Percentiles rank a stretch among this genome's conserved stretches.
Conservation (phyloP, 2,329 filamentous ascomycete species). For the Hypoxylon sp. region DNA sequence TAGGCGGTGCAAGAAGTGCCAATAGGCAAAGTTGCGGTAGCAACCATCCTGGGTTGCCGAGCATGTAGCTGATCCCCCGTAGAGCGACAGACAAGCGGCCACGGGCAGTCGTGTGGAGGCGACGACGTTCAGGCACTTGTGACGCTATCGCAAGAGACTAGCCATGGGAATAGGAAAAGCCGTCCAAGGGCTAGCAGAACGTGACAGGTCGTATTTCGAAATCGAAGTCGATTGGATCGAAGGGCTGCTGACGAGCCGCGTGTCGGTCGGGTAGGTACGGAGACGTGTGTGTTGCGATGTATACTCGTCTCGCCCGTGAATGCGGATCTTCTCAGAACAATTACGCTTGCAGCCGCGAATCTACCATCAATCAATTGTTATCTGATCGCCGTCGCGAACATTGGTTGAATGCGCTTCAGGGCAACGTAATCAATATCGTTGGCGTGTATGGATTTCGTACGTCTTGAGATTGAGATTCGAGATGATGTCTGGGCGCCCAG, state of each 20-base stretch:
- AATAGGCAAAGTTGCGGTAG: slow-evolving; percentile 39
- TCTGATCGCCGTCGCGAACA: slow-evolving; percentile 4
- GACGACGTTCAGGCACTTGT: slow-evolving; percentile 43
- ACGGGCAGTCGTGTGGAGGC: slow-evolving; percentile 42
- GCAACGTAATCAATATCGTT: slow-evolving; percentile 19
- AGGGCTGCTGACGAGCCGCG: neutral
- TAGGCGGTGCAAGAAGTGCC: slow-evolving; percentile 55
- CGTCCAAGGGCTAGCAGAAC: slow-evolving; percentile 36
- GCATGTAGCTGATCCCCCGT: slow-evolving; percentile 45
- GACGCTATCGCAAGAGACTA: slow-evolving; percentile 48
- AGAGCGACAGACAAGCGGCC: slow-evolving; percentile 42
- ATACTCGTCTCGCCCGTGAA: slow-evolving; percentile 16
- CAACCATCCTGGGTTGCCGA: slow-evolving; percentile 47
- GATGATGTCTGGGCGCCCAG: slow-evolving; percentile 56
- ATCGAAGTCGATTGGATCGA: slow-evolving; percentile 17
- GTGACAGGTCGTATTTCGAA: slow-evolving; percentile 33
- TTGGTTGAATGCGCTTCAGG: slow-evolving; percentile 1
- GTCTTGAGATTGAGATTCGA: slow-evolving; percentile 47
- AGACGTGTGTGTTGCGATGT: slow-evolving; percentile 19
- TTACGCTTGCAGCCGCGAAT: slow-evolving; percentile 10
- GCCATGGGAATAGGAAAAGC: slow-evolving; percentile 52
- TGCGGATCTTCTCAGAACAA: slow-evolving; percentile 14
- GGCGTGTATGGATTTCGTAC: slow-evolving; percentile 31
- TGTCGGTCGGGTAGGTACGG: slow-evolving; percentile 14
- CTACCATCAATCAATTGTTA: slow-evolving; percentile 7